A percentile compares a stretch with the other conserved stretches of the same genome.
Evolutionary conservation across 345 rosid genomes (phyloP).

Genomic region (thale cress (Arabidopsis thaliana)): TAIR10.1 NC_003070.9:25021001-25021500

Average conservation of each 20-base stretch:
- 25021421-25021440: constrained; percentile 87
- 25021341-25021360: constrained; percentile 34
- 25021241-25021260: constrained; percentile 64
- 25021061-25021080: constrained; percentile 81
- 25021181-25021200: constrained; percentile 74
- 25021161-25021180: constrained; percentile 67
- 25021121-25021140: constrained; percentile 65
- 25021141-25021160: constrained; percentile 60
- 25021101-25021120: constrained; percentile 69
- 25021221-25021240: constrained; percentile 59
- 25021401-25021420: constrained; percentile 96
- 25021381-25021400: constrained; percentile 60
- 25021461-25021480: constrained; percentile 42
- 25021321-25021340: constrained; percentile 32
- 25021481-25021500: constrained; percentile 67
- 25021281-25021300: constrained; percentile 24
- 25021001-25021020: constrained; percentile 44
- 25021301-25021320: constrained; percentile 41
- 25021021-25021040: constrained; percentile 60
- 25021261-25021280: constrained; percentile 85
- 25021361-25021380: constrained; percentile 50
- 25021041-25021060: constrained; percentile 83
- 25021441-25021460: constrained; percentile 78
- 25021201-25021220: constrained; percentile 86
- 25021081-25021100: constrained; percentile 67